A percentile compares a stretch with the other conserved stretches of the same genome.
Evolutionary conservation across 805 yeast species (phyloP).

Genomic region (Yarrowia divulgata): DNA sequence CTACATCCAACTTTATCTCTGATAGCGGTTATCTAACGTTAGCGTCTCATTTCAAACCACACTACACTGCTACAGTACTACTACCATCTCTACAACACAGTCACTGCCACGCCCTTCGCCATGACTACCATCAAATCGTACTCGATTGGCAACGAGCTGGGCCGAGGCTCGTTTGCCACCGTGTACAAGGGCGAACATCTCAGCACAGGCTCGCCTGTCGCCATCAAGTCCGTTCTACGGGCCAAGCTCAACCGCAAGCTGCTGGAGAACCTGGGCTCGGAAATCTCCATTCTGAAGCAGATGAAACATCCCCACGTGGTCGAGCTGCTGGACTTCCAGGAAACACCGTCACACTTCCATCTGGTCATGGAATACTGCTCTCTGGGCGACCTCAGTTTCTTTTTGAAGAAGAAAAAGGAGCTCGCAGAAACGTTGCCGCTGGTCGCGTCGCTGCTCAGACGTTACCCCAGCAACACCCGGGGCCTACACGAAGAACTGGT

Average conservation of each 20-base stretch:
- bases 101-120: no score
- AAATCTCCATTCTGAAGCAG: constrained; percentile 85
- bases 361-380: constrained; percentile 97
- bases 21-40: constrained; percentile 36
- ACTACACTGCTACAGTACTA: not conserved
- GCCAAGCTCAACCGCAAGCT: constrained; percentile 85
- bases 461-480: constrained; percentile 81
- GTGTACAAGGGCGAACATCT: constrained; percentile 83
- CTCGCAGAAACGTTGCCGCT: constrained; percentile 78
- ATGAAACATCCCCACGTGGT: constrained; percentile 95
- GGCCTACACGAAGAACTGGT: constrained; percentile 84
- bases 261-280: constrained; percentile 89
- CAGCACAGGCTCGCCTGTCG: constrained; percentile 63
- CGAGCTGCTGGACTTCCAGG: constrained; percentile 79
- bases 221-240: constrained; percentile 86
- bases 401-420: constrained; percentile 78
- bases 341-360: constrained; percentile 78
- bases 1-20: constrained; percentile 12
- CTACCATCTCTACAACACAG: no score
- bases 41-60: constrained; percentile 13
- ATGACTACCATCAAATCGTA: constrained; percentile 48
- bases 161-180: constrained; percentile 94
- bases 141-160: constrained; percentile 81
- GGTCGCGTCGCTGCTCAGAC: constrained; percentile 72
- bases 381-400: constrained; percentile 88